phyloP scores from a whole-genome alignment of 306 rosid species.

The Hippophae gyantsensis region DNA sequence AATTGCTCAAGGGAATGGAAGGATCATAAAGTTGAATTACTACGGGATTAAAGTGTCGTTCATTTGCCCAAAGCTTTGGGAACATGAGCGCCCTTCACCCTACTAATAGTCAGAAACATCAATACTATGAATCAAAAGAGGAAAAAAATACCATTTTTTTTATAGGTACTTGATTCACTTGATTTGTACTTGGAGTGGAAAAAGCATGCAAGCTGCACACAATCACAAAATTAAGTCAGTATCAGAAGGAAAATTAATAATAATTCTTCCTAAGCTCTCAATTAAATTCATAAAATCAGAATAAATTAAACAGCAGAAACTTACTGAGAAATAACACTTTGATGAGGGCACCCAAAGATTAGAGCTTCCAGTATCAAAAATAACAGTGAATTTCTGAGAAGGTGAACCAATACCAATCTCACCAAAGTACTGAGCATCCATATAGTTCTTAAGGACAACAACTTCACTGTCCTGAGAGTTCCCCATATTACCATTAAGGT shows the following conservation, averaged over 20 bases:
- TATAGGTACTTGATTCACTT: conserved; percentile 31
- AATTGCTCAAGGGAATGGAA: too few relatives aligned
- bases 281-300: background rate
- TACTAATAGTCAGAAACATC: conserved; percentile 10
- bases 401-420: conserved; percentile 79
- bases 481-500: conserved; percentile 15
- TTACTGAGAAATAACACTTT: conserved; percentile 62
- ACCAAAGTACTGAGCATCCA: conserved; percentile 83
- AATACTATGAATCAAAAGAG: conserved; percentile 1
- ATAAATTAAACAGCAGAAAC: background rate
- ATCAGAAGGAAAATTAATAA: background rate
- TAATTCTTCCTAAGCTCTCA: conserved; percentile 17
- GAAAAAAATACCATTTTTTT: conserved; percentile 26
- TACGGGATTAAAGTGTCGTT: too few relatives aligned
- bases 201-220: conserved; percentile 38
- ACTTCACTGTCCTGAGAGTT: conserved; percentile 34
- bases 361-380: conserved; percentile 87
- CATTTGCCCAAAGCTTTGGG: too few relatives aligned
- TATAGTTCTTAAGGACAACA: conserved; percentile 62
- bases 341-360: conserved; percentile 83
- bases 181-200: conserved; percentile 45
- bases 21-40: too few relatives aligned
- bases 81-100: too few relatives aligned
- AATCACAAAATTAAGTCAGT: background rate
- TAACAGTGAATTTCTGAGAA: conserved; percentile 60